Evolutionary conservation across 2,329 filamentous ascomycete genomes (phyloP).

Genomic region (Phymatotrichopsis omnivora): DNA sequence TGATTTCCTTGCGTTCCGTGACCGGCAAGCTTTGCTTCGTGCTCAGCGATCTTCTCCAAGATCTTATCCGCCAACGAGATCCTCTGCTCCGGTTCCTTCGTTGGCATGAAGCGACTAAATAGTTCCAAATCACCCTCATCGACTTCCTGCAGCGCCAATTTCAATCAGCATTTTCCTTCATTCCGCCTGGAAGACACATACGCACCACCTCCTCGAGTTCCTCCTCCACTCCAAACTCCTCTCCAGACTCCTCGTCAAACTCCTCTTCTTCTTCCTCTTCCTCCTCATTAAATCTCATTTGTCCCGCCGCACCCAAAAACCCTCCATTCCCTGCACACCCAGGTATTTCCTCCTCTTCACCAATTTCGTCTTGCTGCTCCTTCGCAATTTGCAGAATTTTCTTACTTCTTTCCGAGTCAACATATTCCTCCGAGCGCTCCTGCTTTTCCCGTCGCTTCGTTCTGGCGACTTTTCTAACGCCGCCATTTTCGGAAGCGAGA

Average conservation of each 20-base stretch:
- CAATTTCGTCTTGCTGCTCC: slow-evolving; percentile 49
- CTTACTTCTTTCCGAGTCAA: slow-evolving; percentile 78
- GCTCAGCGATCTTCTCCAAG: slow-evolving; percentile 82
- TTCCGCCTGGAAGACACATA: slow-evolving; percentile 27
- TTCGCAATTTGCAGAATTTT: slow-evolving; percentile 85
- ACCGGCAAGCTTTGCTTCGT: slow-evolving; percentile 57
- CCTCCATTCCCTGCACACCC: slow-evolving; percentile 35
- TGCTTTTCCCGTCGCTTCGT: slow-evolving; percentile 54
- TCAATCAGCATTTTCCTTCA: slow-evolving; percentile 4
- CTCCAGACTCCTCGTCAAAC: slow-evolving; percentile 43
- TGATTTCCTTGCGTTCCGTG: slow-evolving; percentile 48
- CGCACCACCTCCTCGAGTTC: slow-evolving; percentile 42
- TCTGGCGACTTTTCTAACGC: slow-evolving; percentile 62
- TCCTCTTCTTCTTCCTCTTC: slow-evolving; percentile 45
- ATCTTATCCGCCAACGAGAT: slow-evolving; percentile 90
- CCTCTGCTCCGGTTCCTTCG: slow-evolving; percentile 54
- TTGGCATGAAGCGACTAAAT: slow-evolving; percentile 80
- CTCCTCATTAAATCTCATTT: slow-evolving; percentile 68
- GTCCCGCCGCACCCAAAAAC: slow-evolving; percentile 40
- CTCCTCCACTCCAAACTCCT: slow-evolving; percentile 46
- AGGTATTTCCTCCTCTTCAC: slow-evolving; percentile 63
- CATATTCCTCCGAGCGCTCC: slow-evolving; percentile 54
- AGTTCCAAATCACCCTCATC: slow-evolving; percentile 81
- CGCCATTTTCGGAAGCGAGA: slow-evolving; percentile 48
- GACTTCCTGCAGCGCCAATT: slow-evolving; percentile 50